These are phyloP conservation scores for Colletotrichum kahawae DNA, from an alignment of 2,329 filamentous ascomycete genomes.

Conservation along the genomic window DNA sequence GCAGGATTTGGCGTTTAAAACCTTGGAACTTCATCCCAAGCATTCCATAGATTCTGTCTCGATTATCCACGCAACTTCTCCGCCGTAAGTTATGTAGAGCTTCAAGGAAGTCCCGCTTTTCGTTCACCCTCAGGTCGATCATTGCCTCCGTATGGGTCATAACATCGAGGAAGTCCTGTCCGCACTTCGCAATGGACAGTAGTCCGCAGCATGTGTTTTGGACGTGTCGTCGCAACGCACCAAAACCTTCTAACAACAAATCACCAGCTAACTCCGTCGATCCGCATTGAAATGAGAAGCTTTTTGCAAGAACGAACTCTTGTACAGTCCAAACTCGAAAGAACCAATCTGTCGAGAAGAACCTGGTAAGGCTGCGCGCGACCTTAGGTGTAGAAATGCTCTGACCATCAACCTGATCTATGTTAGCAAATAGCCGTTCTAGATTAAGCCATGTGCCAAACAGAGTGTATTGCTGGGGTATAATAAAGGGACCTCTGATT, in stretches of 20 bases:
- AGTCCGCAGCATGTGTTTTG: not conserved
- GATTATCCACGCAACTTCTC: not conserved
- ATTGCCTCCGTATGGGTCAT: not conserved
- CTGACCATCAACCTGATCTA: not conserved
- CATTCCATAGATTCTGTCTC: not conserved
- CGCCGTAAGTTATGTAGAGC: not conserved
- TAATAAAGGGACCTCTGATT: no score
- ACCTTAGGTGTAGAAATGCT: not conserved
- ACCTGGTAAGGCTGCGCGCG: not conserved
- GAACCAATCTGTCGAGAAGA: not conserved
- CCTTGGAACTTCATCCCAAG: not conserved
- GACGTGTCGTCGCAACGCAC: not conserved
- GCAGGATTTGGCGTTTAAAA: not conserved
- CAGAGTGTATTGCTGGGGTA: not conserved
- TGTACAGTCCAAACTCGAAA: not conserved
- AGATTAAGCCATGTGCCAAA: no score
- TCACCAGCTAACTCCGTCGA: not conserved
- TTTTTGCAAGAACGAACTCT: not conserved
- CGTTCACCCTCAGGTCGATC: no score
- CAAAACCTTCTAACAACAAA: not conserved
- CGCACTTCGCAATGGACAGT: not conserved
- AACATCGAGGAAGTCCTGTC: not conserved
- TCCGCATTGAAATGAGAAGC: not conserved
- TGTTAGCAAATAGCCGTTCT: no score
- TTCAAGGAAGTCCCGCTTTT: not conserved